Evolutionary conservation across 257 asterid genomes (phyloP).

Genomic region (Osmanthus fragrans): DNA sequence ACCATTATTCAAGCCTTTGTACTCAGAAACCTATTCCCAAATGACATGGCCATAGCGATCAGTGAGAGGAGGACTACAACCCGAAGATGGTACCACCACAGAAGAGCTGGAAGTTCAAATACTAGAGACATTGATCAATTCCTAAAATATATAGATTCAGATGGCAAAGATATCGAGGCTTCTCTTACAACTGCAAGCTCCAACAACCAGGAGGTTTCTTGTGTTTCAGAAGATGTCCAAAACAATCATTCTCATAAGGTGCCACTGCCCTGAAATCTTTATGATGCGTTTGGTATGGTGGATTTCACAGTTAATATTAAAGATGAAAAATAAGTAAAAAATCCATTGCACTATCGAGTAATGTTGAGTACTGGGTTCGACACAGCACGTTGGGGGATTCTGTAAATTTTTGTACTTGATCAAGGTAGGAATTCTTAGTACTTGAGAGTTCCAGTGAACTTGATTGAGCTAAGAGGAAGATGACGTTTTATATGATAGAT

Average conservation of each 20-base stretch:
- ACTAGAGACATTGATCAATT: slow-evolving; percentile 42
- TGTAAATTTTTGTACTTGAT: neutral
- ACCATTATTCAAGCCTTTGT: slow-evolving; percentile 72
- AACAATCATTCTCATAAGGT: neutral
- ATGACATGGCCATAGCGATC: slow-evolving; percentile 79
- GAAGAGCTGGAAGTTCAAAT: slow-evolving; percentile 51
- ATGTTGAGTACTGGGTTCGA: too few species aligned
- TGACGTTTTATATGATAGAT: neutral
- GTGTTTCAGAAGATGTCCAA: neutral
- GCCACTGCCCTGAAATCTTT: neutral
- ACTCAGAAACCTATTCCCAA: slow-evolving; percentile 68
- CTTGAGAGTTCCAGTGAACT: neutral
- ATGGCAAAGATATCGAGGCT: slow-evolving; percentile 9
- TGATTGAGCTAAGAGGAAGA: neutral
- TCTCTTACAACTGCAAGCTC: neutral
- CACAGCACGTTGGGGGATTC: too few species aligned
- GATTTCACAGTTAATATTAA: neutral
- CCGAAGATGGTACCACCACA: slow-evolving; percentile 45
- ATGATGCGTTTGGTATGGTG: neutral
- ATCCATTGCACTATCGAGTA: too few species aligned
- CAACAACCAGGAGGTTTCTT: neutral
- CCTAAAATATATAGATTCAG: neutral
- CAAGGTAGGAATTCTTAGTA: neutral
- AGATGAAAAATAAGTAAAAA: neutral
- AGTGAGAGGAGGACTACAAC: slow-evolving; percentile 47